Percentiles rank a stretch among this genome's conserved stretches.
phyloP scores from a whole-genome alignment of 2,329 filamentous ascomycete species.

The Colletotrichum lindemuthianum region DNA sequence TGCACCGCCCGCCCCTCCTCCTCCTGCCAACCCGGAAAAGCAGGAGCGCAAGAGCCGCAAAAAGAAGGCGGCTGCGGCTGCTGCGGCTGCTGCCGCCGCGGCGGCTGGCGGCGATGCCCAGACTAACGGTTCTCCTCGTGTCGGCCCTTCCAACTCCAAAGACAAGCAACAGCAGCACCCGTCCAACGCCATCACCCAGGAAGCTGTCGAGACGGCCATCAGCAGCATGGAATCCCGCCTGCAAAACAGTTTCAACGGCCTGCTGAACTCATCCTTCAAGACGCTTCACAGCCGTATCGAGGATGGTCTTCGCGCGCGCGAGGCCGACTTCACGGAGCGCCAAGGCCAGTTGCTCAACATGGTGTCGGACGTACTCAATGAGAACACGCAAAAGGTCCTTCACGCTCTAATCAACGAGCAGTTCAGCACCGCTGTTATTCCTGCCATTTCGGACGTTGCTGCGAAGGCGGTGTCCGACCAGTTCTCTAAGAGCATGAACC shows the following conservation, averaged over 20 bases:
- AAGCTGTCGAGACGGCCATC: conserved; percentile 65
- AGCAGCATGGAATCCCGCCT: conserved; percentile 63
- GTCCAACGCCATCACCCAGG: conserved; percentile 48
- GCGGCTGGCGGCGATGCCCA: conserved; percentile 56
- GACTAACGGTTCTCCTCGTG: conserved; percentile 53
- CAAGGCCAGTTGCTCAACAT: conserved; percentile 66
- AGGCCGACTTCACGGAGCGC: conserved; percentile 62
- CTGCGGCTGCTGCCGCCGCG: conserved; percentile 51
- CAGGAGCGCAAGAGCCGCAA: conserved; percentile 69
- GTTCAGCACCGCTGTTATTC: conserved; percentile 80
- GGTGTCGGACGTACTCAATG: conserved; percentile 69
- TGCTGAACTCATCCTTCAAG: conserved; percentile 67
- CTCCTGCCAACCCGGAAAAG: conserved; percentile 59
- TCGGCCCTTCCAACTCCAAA: conserved; percentile 43
- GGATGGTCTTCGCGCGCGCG: conserved; percentile 69
- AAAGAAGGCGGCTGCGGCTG: conserved; percentile 71
- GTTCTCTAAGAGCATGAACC: conserved; percentile 73
- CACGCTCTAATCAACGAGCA: conserved; percentile 79
- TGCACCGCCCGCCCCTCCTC: conserved; percentile 47
- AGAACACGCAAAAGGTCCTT: conserved; percentile 76
- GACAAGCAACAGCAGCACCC: conserved; percentile 44
- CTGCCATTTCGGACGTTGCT: conserved; percentile 75
- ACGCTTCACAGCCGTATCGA: conserved; percentile 71
- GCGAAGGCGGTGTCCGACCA: conserved; percentile 76
- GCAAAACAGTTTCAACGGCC: conserved; percentile 56